Base-by-base conservation (phyloP, 2,329 filamentous ascomycete species). In the Colletotrichum higginsianum region DNA sequence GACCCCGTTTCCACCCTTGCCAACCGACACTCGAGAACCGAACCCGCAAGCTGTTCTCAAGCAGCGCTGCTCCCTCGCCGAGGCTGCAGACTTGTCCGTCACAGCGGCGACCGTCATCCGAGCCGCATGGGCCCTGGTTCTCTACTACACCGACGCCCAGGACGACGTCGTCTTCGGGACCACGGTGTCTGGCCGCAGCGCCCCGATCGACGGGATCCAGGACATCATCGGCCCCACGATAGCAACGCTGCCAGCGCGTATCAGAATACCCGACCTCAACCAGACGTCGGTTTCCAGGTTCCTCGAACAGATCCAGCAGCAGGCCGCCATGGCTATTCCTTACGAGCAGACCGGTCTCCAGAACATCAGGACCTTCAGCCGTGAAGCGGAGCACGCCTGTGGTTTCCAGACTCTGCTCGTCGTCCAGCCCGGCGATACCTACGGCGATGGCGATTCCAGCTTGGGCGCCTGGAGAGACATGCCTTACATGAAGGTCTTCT, bases 51-150 rank as follows among this genome's bases (percentile, higher is more conserved):
- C 40, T 42, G 11, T 26, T n/a, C 6, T 18, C 13, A 44, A 63
- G 30, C 30, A 63, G 18, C n/a, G 26, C 16, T 23, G 38, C 30
- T 52, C 46, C 4, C 47, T 50, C 2, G 30, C 16, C 23, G 15
- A 4, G 58, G 58, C 13, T 50, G 26, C 44, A 52, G 50, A n/a
- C 44, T n/a, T 47, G 69, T 26, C 26, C 13, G 64, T 66, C 6
- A 76, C 74, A 0, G 55, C 64, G 2, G 63, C 76, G 0, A 76
- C 66, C 0, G 1, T 76, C 5, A 40, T 78, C 12, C 69, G 74
- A 0, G 84, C 86, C 42, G 88, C 89, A 0, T 84, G 87, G 75
- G 83, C 85, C 11, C 84, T 86, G 61, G 76, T 91, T 1, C 75
- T 89, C 3, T 79, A 83, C 21, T 79, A 80, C 9, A 90, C 90